These are phyloP conservation scores for Delphinella strobiligena DNA, from an alignment of 2,329 filamentous ascomycete species.

Conservation along the genomic window DNA sequence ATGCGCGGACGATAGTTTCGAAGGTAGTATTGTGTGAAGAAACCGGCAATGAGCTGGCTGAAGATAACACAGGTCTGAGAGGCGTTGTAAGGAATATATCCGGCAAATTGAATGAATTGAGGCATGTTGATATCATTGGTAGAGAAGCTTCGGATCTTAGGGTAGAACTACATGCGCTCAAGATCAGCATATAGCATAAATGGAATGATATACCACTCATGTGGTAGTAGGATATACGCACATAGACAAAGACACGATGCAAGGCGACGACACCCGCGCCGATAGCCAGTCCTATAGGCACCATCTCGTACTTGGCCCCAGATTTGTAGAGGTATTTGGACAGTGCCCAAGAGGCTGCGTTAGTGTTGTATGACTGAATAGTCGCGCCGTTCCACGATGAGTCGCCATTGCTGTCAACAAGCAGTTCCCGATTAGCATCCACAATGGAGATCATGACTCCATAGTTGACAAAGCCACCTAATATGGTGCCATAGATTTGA, in stretches of 20 bases:
- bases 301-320: conserved; percentile 18
- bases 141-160: conserved; percentile 28
- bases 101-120: too few species aligned
- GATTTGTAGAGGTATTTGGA: conserved; percentile 41
- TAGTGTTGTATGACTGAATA: conserved; percentile 31
- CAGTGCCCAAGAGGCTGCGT: conserved; percentile 27
- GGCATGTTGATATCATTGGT: too few species aligned
- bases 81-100: too few species aligned
- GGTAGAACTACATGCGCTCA: too few species aligned
- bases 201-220: too few species aligned
- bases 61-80: too few species aligned
- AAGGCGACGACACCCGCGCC: conserved; percentile 33
- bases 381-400: conserved; percentile 41
- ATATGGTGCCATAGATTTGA: conserved; percentile 55
- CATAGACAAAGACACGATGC: conserved; percentile 32
- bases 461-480: conserved; percentile 44
- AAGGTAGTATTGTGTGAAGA: too few species aligned
- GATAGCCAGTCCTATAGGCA: conserved; percentile 37
- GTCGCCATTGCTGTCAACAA: conserved; percentile 35
- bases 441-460: conserved; percentile 46
- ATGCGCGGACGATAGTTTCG: too few species aligned
- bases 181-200: too few species aligned
- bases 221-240: too few species aligned
- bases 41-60: too few species aligned
- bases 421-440: conserved; percentile 34